phyloP scores from a whole-genome alignment of 495 filamentous ascomycete genomes.

The Penicillium angulare region DNA sequence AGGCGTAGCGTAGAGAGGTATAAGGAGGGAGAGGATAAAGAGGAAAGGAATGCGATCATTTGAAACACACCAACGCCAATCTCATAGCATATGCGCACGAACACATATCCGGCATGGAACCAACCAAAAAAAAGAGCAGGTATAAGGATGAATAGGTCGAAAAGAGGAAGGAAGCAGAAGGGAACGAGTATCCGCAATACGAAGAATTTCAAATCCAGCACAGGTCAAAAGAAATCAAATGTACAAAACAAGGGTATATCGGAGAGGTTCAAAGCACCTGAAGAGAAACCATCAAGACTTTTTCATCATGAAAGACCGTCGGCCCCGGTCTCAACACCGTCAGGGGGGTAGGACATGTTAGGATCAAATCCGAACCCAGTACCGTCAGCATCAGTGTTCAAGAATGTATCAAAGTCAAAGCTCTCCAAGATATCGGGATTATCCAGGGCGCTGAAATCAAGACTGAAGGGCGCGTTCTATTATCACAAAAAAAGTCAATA shows the following conservation, averaged over 20 bases:
- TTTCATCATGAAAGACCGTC: constrained; percentile 42
- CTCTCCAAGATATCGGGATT: constrained; percentile 75
- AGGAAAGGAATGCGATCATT: constrained; percentile 24
- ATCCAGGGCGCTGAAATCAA: constrained; percentile 62
- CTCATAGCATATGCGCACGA: constrained; percentile 27
- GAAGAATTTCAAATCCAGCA: constrained; percentile 12
- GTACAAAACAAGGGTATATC: constrained; percentile 52
- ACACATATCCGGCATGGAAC: constrained; percentile 34
- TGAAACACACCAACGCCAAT: constrained; percentile 45
- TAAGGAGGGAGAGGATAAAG: background rate
- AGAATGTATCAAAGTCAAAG: constrained; percentile 96
- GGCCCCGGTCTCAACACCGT: constrained; percentile 53
- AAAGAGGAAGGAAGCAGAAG: constrained; percentile 19
- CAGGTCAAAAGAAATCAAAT: constrained; percentile 31
- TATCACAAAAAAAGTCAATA: background rate
- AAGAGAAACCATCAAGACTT: constrained; percentile 38
- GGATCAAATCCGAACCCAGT: constrained; percentile 54
- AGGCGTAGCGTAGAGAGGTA: background rate
- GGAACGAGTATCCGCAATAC: constrained; percentile 19
- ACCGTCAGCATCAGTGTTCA: constrained; percentile 60
- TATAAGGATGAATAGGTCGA: constrained; percentile 16
- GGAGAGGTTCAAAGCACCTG: constrained; percentile 36
- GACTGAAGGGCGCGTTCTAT: constrained; percentile 41
- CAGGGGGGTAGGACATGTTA: constrained; percentile 39
- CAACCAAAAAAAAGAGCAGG: background rate